Evolutionary conservation across 2,329 filamentous ascomycete species (phyloP), one percentile per base, ranked within the genome.

Genomic region (Phyllosticta citribraziliensis): DNA sequence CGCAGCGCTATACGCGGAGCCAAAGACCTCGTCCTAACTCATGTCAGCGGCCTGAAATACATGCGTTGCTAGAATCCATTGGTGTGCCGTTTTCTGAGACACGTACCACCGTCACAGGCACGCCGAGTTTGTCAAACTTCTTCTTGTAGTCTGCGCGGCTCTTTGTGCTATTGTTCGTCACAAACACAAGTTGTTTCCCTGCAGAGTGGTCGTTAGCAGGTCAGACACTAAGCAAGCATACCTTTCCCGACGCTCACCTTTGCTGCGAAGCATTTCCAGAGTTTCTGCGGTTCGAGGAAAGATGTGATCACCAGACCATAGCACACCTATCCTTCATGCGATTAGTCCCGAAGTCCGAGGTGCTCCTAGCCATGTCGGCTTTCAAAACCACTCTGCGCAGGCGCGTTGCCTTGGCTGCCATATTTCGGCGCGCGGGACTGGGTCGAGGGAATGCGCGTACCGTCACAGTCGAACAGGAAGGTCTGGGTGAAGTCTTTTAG

Each of bases 141-240:
- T 93, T 91, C 73, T 88, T 87, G 76, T 99, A 99, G 73, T 97
- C 91, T 56, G 83, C 80, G 61, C 94, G 88, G 11, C 93, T 96
- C 74, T 99, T 99, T 62, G 94, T 97, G 70, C 91, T 97, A 79
- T 99, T 99, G 79, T 99, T 99, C 51, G 94, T 99, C 58, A 99
- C 94, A 72, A 99, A 99, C 60, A 99, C 86, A 35, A 94, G 83
- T 72, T 88, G 88, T 76, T 99, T 99, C 71, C 90, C 92, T 94
- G 64, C 30, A 22, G 58, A 58, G 25, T 24, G 14, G 3, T 35
- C 33, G 6, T 24, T 11, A 51, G 30, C 33, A n/a, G 12, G 64
- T 57, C 6, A 53, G 25, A 25, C 19, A 40, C 25, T 6, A 14
- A 2, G 58, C 40, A 56, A 51, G 35, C 27, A 55, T 56, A 19